A percentile compares a stretch with the other conserved stretches of the same genome.
These are phyloP conservation scores for Thraustochytrium sp. DNA, from an alignment of 352 stramenopile genomes.

Conservation along the genomic window DNA sequence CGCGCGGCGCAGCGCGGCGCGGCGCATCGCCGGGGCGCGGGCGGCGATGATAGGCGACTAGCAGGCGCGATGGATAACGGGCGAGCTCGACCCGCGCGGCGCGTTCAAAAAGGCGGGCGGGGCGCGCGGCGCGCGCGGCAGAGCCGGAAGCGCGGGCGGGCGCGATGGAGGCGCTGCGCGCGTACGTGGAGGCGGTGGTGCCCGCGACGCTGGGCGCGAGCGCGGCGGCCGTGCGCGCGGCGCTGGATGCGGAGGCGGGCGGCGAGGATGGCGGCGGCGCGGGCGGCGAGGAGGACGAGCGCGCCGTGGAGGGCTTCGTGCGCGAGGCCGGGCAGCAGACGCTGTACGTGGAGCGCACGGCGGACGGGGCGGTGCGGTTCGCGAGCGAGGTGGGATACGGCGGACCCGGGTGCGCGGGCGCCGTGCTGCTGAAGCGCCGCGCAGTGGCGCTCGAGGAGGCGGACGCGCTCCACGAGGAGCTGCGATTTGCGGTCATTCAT, in stretches of 20 bases:
- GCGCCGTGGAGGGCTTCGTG: constrained; percentile 3
- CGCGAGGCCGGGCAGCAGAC: not conserved
- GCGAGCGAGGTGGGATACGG: not conserved
- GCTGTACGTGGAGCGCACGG: not conserved
- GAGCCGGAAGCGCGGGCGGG: not conserved
- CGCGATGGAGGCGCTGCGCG: not conserved
- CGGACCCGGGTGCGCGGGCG: not conserved
- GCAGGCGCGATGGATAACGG: no score
- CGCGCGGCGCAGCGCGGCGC: no score
- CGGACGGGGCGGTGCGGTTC: not conserved
- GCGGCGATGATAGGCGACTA: no score
- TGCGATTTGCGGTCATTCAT: no score
- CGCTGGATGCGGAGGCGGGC: not conserved
- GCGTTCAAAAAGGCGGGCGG: not conserved
- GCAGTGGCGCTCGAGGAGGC: not conserved
- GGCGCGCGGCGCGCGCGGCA: not conserved
- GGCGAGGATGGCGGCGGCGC: not conserved
- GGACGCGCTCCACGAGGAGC: not conserved
- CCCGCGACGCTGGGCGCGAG: not conserved
- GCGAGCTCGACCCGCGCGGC: not conserved
- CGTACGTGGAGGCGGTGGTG: not conserved
- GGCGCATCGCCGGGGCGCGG: no score
- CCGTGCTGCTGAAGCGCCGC: constrained; percentile 5
- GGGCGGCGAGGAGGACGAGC: not conserved
- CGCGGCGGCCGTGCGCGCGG: not conserved